Evolutionary conservation across 257 asterid genomes (phyloP), one percentile per base, ranked within the genome.

Genomic region (Fraxinus cuspidata): DNA sequence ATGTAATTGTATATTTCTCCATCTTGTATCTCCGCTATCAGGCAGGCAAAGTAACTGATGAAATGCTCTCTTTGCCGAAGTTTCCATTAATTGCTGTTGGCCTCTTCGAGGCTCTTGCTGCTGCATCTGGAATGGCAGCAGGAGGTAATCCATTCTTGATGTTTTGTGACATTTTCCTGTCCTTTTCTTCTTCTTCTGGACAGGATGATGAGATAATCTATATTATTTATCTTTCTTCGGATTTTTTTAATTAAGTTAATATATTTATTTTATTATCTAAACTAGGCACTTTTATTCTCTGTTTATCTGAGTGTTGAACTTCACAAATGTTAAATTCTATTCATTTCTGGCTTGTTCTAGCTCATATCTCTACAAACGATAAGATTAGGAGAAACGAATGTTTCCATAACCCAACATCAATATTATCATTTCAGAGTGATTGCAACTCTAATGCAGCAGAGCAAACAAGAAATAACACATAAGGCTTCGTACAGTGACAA

Each of bases 81-180:
- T 72, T 87, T 73, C 99, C 96, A 16, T 87, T 83, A 73, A 85
- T 96, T 64, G 89, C 84, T 65, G 92, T 96, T 79, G 99, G 99
- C 82, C 89, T 96, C 80, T 74, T 96, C 74, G 99, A 96, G 91
- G 99, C 99, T 84, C 91, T 96, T 73, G 99, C 91, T 73, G 99
- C 99, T 79, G 97, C 95, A 7, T 56, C 65, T 56, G 65, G 65
- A 56, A 56, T 56, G 65, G 28, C 28, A 56, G 65, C 27, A 56
- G 11, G 65, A 56, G 65, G 65, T 56, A 56, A n/a, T 56, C n/a
- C 28, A 56, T n/a, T 56, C 12, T 56, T 56, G 25, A 56, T n/a
- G 31, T n/a, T 19, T 56, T 5, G 65, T 19, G 65, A 27, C 65
- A 0, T 56, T n/a, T n/a, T 53, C n/a, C 65, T 5, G 12, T 1